Conservation (phyloP, 805 yeast species). For the Myxozyma neotropica region DNA sequence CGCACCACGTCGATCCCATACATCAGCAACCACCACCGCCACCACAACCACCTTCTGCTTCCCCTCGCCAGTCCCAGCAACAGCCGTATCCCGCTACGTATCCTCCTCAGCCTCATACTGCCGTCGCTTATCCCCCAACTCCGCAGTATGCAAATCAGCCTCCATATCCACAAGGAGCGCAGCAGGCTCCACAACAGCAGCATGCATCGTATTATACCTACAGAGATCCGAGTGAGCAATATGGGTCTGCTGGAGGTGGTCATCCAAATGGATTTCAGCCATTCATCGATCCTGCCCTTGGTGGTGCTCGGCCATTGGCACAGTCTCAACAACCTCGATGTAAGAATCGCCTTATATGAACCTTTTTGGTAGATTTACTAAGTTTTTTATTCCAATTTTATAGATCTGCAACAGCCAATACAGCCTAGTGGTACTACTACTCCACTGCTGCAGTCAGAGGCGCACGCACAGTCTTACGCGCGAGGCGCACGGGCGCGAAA, state of each 20-base stretch:
- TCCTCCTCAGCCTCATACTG: background rate
- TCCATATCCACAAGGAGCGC: background rate
- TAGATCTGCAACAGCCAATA: slow-evolving; percentile 15
- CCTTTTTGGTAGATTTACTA: background rate
- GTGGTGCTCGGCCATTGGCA: slow-evolving; percentile 12
- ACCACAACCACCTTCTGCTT: background rate
- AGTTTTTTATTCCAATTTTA: background rate
- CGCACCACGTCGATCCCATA: background rate
- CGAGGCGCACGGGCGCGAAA: background rate
- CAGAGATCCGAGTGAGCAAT: slow-evolving; percentile 13
- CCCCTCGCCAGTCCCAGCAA: background rate
- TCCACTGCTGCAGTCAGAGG: background rate
- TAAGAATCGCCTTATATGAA: background rate
- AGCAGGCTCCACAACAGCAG: background rate
- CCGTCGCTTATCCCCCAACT: background rate
- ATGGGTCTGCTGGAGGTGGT: background rate
- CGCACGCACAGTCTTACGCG: background rate
- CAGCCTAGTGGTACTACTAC: background rate
- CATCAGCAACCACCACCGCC: slow-evolving; percentile 1
- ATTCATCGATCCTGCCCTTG: slow-evolving; percentile 24
- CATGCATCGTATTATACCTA: slow-evolving; percentile 4
- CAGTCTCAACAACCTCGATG: slow-evolving; percentile 15
- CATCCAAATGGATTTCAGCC: slow-evolving; percentile 14
- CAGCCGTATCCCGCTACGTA: slow-evolving; percentile 3
- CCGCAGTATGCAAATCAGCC: slow-evolving; percentile 4